phyloP scores from a whole-genome alignment of 2,329 filamentous ascomycete genomes.

The Trichophyton schoenleinii region DNA sequence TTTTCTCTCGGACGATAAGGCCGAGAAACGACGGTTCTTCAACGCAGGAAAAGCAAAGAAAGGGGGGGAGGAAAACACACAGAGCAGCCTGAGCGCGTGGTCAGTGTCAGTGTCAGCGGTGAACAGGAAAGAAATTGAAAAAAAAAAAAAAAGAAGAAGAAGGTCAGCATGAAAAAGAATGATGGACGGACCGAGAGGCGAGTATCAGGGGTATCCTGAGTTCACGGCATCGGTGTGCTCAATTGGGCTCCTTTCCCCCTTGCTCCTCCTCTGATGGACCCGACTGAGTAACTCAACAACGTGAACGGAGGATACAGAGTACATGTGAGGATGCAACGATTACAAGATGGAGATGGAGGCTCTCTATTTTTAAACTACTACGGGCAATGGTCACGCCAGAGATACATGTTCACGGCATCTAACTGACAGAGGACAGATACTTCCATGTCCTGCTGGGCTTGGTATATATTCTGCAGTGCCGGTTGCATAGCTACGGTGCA shows the following conservation, averaged over 20 bases:
- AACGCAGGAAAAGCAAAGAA: background rate
- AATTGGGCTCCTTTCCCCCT: background rate
- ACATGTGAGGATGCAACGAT: background rate
- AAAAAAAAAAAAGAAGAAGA: too few relatives aligned
- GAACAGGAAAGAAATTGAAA: background rate
- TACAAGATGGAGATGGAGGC: background rate
- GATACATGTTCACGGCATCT: background rate
- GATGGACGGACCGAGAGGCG: background rate
- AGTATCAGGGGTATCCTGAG: background rate
- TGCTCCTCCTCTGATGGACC: background rate
- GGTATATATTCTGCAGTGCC: too few relatives aligned
- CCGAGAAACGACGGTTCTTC: background rate
- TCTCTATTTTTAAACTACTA: background rate
- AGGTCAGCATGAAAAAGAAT: too few relatives aligned
- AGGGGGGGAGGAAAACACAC: background rate
- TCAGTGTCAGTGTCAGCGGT: background rate
- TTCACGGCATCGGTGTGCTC: background rate
- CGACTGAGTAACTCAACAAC: background rate
- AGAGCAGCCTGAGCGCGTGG: background rate
- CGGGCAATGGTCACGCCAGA: background rate
- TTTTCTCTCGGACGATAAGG: constrained; percentile 1
- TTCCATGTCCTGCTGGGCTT: background rate
- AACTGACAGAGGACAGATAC: background rate
- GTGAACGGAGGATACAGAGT: background rate
- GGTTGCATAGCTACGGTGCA: background rate